A percentile compares a stretch with the other conserved stretches of the same genome.
Conservation (phyloP, 2,329 filamentous ascomycete genomes). For the Mycosphaerella sp. region DNA sequence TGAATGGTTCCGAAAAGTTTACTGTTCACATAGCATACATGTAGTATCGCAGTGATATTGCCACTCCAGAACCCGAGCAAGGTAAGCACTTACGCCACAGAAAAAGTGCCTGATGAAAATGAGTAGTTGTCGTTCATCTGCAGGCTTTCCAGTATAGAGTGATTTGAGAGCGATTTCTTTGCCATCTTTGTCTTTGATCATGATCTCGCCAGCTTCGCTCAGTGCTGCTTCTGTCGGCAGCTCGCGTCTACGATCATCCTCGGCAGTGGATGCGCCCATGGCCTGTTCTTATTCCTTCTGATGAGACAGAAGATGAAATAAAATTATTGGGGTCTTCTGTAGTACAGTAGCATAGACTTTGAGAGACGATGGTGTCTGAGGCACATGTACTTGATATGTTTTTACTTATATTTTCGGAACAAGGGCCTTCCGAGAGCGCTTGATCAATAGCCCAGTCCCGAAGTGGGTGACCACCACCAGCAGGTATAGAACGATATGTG, state of each 20-base stretch:
- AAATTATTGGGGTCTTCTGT: neutral
- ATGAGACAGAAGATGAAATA: neutral
- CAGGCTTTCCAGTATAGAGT: constrained; percentile 22
- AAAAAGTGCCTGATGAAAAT: constrained; percentile 39
- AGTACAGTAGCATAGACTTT: neutral
- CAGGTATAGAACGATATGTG: too few species aligned
- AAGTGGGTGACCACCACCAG: too few species aligned
- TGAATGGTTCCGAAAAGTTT: too few species aligned
- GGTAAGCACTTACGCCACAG: constrained; percentile 31
- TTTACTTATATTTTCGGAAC: too few species aligned
- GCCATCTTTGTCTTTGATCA: constrained; percentile 26
- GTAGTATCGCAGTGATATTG: neutral
- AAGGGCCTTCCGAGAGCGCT: too few species aligned
- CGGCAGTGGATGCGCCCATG: constrained; percentile 14
- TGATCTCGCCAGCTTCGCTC: constrained; percentile 20
- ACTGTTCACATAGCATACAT: too few species aligned
- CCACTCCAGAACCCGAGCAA: neutral
- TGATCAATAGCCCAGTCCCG: too few species aligned
- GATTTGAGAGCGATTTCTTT: constrained; percentile 25
- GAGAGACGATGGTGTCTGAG: neutral
- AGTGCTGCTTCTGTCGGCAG: constrained; percentile 18
- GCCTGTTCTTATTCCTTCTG: neutral
- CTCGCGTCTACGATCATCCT: constrained; percentile 14
- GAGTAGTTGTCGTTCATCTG: constrained; percentile 27
- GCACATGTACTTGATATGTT: too few species aligned